These are phyloP conservation scores for Thielaviopsis musarum DNA, from an alignment of 2,329 filamentous ascomycete genomes.

Conservation along the genomic window DNA sequence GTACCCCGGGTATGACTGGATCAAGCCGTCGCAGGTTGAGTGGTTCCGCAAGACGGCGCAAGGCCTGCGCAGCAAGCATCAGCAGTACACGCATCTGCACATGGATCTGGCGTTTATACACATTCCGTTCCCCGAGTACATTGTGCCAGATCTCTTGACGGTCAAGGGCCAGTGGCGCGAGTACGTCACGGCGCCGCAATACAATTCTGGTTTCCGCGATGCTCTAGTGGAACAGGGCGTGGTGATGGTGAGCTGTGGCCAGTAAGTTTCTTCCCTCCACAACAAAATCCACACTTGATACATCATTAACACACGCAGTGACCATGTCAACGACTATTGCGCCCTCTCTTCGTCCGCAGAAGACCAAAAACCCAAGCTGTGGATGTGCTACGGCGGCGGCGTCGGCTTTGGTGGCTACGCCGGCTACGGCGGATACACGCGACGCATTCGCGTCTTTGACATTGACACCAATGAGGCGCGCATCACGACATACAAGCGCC, in stretches of 20 bases:
- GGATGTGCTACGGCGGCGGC: slow-evolving; percentile 97
- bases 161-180: slow-evolving; percentile 57
- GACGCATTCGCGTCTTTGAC: slow-evolving; percentile 76
- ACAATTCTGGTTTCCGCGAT: slow-evolving; percentile 86
- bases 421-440: slow-evolving; percentile 71
- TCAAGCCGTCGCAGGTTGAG: slow-evolving; percentile 82
- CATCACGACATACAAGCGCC: slow-evolving; percentile 81
- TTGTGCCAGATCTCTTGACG: slow-evolving; percentile 39
- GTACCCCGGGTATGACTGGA: slow-evolving; percentile 91
- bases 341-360: slow-evolving; percentile 39
- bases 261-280: slow-evolving; percentile 42
- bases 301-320: slow-evolving; percentile 28
- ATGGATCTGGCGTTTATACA: slow-evolving; percentile 96
- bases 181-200: slow-evolving; percentile 68
- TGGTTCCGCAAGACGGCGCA: slow-evolving; percentile 79
- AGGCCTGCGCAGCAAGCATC: slow-evolving; percentile 57
- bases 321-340: slow-evolving; percentile 96
- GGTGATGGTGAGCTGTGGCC: slow-evolving; percentile 76
- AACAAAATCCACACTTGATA: neutral
- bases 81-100: slow-evolving; percentile 77
- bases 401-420: slow-evolving; percentile 90
- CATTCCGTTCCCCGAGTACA: slow-evolving; percentile 86
- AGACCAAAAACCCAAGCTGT: slow-evolving; percentile 49
- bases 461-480: slow-evolving; percentile 81
- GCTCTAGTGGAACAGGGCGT: slow-evolving; percentile 75